These are phyloP conservation scores for Jatropha curcas DNA, from an alignment of 345 rosid species.

Conservation along the genomic window DNA sequence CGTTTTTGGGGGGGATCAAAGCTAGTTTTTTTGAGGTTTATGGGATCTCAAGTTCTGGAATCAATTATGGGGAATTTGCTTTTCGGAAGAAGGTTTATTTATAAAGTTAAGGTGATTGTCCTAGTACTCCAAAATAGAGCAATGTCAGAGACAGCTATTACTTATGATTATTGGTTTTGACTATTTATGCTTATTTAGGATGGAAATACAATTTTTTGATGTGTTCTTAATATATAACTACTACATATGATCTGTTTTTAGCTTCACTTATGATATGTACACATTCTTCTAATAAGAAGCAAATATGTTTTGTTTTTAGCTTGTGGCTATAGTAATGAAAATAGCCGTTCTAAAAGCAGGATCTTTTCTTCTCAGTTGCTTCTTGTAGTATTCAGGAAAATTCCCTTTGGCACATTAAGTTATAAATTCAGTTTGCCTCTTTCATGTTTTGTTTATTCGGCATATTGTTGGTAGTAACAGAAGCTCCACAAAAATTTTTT, in stretches of 20 bases:
- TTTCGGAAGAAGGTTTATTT: conserved; percentile 28
- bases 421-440: not conserved
- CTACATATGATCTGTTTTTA: conserved; percentile 8
- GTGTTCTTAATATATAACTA: not conserved
- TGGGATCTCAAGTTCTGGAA: conserved; percentile 36
- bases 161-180: not conserved
- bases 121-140: conserved; percentile 10
- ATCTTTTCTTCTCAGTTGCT: not conserved
- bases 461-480: not conserved
- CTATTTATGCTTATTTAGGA: not conserved
- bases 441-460: not conserved
- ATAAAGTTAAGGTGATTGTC: conserved; percentile 30
- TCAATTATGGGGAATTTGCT: conserved; percentile 26
- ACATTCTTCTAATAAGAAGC: not conserved
- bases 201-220: conserved; percentile 14
- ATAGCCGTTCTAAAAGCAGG: not conserved
- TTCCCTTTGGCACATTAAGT: not conserved
- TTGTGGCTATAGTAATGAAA: not conserved
- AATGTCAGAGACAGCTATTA: not conserved
- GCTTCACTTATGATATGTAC: conserved; percentile 5
- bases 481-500: not conserved
- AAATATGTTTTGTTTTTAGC: not conserved
- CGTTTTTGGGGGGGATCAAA: conserved; percentile 29
- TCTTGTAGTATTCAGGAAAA: not conserved
- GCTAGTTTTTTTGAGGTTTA: conserved; percentile 24